Conservation (phyloP, 805 yeast genomes). For the Tetrapisispora arboricola region DNA sequence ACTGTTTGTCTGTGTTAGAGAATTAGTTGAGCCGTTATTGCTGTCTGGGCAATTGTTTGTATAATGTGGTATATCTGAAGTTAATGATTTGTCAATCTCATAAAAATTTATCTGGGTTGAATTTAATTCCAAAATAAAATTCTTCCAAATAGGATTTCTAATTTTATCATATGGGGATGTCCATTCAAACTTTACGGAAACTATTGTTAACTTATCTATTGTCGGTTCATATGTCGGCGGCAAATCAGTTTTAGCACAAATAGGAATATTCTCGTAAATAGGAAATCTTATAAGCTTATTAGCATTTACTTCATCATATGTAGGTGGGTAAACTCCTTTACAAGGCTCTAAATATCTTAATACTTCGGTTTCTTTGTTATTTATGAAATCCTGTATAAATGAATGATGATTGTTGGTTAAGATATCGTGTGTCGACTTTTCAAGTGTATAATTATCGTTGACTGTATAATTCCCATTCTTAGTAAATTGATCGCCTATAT, state of each 20-base stretch:
- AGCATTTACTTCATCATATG: constrained; percentile 20
- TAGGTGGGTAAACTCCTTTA: constrained; percentile 29
- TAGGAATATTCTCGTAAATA: constrained; percentile 25
- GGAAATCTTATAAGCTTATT: constrained; percentile 26
- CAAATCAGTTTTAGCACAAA: constrained; percentile 27
- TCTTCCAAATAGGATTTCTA: constrained; percentile 58
- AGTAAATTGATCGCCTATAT: not conserved
- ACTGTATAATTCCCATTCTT: not conserved
- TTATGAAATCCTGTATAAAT: not conserved
- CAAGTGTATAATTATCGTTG: not conserved
- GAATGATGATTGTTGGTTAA: constrained; percentile 2
- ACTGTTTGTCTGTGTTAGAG: not conserved
- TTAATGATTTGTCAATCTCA: constrained; percentile 30
- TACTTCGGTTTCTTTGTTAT: constrained; percentile 15
- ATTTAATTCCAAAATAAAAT: constrained; percentile 61
- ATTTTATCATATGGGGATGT: constrained; percentile 66
- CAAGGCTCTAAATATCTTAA: constrained; percentile 29
- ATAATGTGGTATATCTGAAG: constrained; percentile 24
- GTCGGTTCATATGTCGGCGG: constrained; percentile 64
- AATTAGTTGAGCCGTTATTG: not conserved
- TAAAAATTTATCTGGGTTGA: constrained; percentile 79
- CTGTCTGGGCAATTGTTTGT: not conserved
- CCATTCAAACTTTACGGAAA: constrained; percentile 65
- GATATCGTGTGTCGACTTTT: not conserved
- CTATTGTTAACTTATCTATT: constrained; percentile 46